Conservation (phyloP, 805 yeast species). For the Ogataea corticis region DNA sequence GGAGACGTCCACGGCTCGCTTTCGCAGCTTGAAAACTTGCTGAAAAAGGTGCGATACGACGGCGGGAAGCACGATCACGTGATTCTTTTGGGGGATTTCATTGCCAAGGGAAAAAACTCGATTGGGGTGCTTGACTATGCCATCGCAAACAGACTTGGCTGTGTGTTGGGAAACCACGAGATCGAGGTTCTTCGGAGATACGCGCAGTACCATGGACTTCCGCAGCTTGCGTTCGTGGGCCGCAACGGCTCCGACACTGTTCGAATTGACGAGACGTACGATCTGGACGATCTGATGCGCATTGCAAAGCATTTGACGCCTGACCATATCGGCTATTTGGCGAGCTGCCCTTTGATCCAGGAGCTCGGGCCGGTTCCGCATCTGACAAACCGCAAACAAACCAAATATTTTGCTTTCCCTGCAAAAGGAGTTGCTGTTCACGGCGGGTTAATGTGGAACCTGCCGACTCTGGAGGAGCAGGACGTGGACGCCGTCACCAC, state of each 20-base stretch:
- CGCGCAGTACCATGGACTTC: conserved; percentile 55
- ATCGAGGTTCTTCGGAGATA: conserved; percentile 66
- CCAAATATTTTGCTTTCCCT: conserved; percentile 23
- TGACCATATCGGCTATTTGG: conserved; percentile 59
- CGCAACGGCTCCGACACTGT: conserved; percentile 14
- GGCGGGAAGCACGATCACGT: conserved; percentile 51
- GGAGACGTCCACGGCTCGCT: conserved; percentile 91
- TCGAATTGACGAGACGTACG: conserved; percentile 27
- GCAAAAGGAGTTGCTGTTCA: conserved; percentile 66
- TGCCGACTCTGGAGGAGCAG: conserved; percentile 51
- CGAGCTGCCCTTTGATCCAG: conserved; percentile 64
- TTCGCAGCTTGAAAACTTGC: conserved; percentile 51
- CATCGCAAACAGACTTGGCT: conserved; percentile 57
- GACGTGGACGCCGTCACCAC: conserved; percentile 63
- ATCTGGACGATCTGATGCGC: conserved; percentile 39
- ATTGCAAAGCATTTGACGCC: conserved; percentile 58
- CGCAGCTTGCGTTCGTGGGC: conserved; percentile 22
- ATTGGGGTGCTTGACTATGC: conserved; percentile 66
- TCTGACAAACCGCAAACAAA: conserved; percentile 30
- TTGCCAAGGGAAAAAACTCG: conserved; percentile 82
- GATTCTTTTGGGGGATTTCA: conserved; percentile 79
- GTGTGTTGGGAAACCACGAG: conserved; percentile 91
- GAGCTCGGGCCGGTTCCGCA: conserved; percentile 61
- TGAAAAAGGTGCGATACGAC: conserved; percentile 50
- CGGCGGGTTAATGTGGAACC: conserved; percentile 77